Evolutionary conservation across 2,329 filamentous ascomycete species (phyloP).

Genomic region (Metarhizium guizhouense): DNA sequence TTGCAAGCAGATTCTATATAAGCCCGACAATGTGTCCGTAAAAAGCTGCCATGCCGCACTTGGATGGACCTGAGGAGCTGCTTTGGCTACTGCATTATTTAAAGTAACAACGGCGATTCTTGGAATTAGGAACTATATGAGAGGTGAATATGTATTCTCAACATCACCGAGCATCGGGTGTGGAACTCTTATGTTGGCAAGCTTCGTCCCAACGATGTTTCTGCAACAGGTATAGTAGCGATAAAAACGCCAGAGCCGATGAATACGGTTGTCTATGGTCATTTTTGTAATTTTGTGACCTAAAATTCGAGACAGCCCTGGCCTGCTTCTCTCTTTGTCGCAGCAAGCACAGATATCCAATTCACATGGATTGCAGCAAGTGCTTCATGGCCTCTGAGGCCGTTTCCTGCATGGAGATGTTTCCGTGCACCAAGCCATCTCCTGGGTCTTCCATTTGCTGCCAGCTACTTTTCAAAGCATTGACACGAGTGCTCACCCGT

Average conservation of each 20-base stretch:
- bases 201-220: conserved; percentile 21
- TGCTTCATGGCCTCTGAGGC: neutral
- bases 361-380: conserved; percentile 1
- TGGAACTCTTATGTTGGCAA: conserved; percentile 26
- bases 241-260: neutral
- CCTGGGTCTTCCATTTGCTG: neutral
- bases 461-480: conserved; percentile 20
- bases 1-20: too few species aligned
- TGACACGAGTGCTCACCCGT: conserved; percentile 14
- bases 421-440: conserved; percentile 7
- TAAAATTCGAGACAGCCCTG: neutral
- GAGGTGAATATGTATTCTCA: neutral
- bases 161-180: neutral
- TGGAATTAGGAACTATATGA: neutral
- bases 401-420: conserved; percentile 1
- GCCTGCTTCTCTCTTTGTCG: neutral
- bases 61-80: too few species aligned
- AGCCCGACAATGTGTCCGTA: too few species aligned
- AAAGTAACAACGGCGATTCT: too few species aligned
- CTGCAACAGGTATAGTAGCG: neutral
- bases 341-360: neutral
- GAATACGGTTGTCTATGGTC: neutral
- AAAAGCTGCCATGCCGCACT: too few species aligned
- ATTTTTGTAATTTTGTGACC: neutral
- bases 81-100: conserved; percentile 8